A percentile compares a stretch with the other conserved stretches of the same genome.
Conservation (phyloP, 176 grass and related monocot species). For the Hyparrhenia diplandra region DNA sequence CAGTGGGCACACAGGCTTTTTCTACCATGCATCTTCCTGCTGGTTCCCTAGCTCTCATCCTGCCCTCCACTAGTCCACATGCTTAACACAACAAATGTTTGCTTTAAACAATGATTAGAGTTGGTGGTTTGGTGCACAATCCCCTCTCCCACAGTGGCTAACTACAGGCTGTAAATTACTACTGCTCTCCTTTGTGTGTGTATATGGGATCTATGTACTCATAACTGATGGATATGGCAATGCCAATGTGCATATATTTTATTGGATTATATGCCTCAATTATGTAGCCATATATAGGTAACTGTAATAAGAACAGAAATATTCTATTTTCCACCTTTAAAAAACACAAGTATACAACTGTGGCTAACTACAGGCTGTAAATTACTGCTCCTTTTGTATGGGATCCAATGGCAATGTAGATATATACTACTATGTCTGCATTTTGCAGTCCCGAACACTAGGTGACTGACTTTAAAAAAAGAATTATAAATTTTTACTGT, state of each 20-base stretch:
- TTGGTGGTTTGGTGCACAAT: slow-evolving; percentile 34
- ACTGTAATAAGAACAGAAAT: too few species aligned
- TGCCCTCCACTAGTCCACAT: slow-evolving; percentile 16
- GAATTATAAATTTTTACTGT: background rate
- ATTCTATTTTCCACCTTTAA: too few species aligned
- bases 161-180: slow-evolving; percentile 8
- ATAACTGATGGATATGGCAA: background rate
- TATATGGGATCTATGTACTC: background rate
- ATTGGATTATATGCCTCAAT: too few species aligned
- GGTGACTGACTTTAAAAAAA: too few species aligned
- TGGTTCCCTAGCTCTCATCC: slow-evolving; percentile 16
- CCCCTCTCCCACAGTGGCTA: background rate
- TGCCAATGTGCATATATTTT: background rate
- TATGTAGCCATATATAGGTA: background rate
- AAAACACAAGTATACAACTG: too few species aligned
- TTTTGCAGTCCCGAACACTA: too few species aligned
- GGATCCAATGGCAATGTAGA: too few species aligned
- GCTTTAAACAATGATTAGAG: slow-evolving; percentile 32
- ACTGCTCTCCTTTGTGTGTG: background rate
- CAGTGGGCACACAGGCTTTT: background rate
- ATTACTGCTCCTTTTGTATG: background rate
- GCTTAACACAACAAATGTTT: slow-evolving; percentile 30
- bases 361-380: too few species aligned
- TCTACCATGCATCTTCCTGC: slow-evolving; percentile 1
- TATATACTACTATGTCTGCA: too few species aligned